phyloP scores from a whole-genome alignment of 139 green algal genomes.

The Raphidocelis subcapitata region DNA sequence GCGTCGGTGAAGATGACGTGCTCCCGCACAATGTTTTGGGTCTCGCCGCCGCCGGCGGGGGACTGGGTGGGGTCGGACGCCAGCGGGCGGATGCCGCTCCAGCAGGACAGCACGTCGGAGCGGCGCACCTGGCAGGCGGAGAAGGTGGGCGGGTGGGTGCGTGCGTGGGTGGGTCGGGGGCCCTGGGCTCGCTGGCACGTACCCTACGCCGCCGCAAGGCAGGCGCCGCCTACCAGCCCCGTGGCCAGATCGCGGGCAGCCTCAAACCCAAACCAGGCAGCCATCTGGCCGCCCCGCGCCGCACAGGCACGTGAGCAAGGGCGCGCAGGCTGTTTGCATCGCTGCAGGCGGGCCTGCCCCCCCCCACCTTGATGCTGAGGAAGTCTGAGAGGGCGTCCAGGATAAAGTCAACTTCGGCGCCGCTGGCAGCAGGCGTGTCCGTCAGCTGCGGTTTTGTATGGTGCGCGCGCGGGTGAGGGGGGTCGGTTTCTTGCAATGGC shows the following conservation, averaged over 20 bases:
- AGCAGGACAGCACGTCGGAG: constrained; percentile 88
- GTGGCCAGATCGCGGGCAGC: too few species aligned
- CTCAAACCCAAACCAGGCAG: too few species aligned
- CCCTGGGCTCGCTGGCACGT: too few species aligned
- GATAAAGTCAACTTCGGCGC: constrained; percentile 95
- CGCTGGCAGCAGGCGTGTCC: constrained; percentile 59
- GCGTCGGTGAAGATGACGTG: constrained; percentile 76
- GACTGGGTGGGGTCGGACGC: constrained; percentile 66
- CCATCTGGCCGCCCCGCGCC: too few species aligned
- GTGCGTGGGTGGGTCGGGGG: not conserved
- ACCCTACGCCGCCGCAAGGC: too few species aligned
- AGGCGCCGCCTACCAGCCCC: too few species aligned
- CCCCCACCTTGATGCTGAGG: constrained; percentile 78
- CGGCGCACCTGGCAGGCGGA: constrained; percentile 54
- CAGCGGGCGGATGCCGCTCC: constrained; percentile 93
- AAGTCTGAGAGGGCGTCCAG: constrained; percentile 87
- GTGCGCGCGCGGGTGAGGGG: too few species aligned
- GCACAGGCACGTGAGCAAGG: too few species aligned
- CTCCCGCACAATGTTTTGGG: constrained; percentile 51
- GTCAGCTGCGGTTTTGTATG: too few species aligned
- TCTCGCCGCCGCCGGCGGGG: constrained; percentile 47
- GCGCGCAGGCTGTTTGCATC: not conserved
- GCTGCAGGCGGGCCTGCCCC: not conserved
- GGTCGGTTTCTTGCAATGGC: too few species aligned
- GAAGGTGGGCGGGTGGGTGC: not conserved